phyloP scores from a whole-genome alignment of 208 protist species.

The Wallacemonas sp. region DNA sequence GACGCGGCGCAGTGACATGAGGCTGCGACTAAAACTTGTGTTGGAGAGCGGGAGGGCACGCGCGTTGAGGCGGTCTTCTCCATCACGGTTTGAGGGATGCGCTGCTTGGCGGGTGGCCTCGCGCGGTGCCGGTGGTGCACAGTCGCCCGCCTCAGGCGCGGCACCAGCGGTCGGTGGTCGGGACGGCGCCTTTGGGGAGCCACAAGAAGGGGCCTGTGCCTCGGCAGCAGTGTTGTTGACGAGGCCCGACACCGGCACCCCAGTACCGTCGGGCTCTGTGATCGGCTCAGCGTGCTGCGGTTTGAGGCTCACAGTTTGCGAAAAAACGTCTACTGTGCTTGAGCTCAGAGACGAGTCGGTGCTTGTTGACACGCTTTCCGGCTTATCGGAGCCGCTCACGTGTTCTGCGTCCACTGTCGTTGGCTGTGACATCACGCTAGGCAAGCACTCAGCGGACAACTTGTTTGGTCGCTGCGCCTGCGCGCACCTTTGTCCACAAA shows the following conservation, averaged over 20 bases:
- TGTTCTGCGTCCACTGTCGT: background rate
- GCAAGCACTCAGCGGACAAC: too few relatives aligned
- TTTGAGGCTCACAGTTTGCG: background rate
- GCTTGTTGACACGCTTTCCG: background rate
- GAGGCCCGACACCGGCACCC: too few relatives aligned
- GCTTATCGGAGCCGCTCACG: background rate
- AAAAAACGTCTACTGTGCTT: constrained; percentile 3
- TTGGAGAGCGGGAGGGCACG: background rate
- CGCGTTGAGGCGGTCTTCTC: background rate
- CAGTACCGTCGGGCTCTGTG: too few relatives aligned
- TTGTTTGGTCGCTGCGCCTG: too few relatives aligned
- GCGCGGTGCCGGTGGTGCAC: too few relatives aligned
- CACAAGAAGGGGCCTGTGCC: too few relatives aligned
- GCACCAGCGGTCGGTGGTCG: too few relatives aligned
- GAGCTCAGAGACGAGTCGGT: constrained; percentile 5
- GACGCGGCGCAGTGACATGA: background rate
- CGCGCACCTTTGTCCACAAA: too few relatives aligned
- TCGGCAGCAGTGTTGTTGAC: too few relatives aligned
- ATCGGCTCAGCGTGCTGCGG: background rate
- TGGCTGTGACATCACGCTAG: too few relatives aligned
- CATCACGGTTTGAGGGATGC: background rate
- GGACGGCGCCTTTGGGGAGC: too few relatives aligned
- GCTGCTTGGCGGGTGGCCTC: background rate
- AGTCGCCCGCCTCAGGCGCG: too few relatives aligned
- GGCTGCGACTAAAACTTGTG: constrained; percentile 7